Conservation (phyloP, 306 rosid genomes). For the Medicago lupulina region DNA sequence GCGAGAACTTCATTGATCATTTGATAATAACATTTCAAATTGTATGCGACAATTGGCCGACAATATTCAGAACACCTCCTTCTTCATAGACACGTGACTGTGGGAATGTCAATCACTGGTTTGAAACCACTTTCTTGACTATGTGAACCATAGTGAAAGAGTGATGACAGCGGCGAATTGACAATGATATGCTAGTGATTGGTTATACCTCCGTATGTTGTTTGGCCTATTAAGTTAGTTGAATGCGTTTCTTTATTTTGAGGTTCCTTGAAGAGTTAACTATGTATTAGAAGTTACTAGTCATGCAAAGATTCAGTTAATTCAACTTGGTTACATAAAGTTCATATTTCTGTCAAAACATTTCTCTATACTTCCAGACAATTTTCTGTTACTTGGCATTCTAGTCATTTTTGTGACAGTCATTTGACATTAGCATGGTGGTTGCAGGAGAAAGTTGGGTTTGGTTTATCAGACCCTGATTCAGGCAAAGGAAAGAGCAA, state of each 20-base stretch:
- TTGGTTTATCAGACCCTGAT: slow-evolving; percentile 71
- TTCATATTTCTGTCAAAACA: no score
- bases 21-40: slow-evolving; percentile 1
- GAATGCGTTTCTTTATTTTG: no score
- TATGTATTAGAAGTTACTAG: no score
- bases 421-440: slow-evolving; percentile 34
- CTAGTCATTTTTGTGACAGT: neutral
- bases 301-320: no score
- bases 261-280: no score
- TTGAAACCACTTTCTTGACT: no score
- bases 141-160: no score
- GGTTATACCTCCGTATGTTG: neutral
- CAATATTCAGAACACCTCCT: neutral
- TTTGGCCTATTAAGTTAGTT: neutral
- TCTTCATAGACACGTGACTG: neutral
- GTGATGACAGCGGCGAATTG: no score
- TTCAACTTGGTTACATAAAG: no score
- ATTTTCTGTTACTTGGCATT: neutral
- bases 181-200: neutral
- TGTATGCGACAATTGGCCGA: slow-evolving; percentile 25
- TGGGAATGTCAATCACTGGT: neutral
- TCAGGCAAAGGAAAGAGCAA: slow-evolving; percentile 99
- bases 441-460: slow-evolving; percentile 84
- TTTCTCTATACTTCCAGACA: neutral
- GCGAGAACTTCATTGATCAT: slow-evolving; percentile 4